phyloP scores from a whole-genome alignment of 116 monocot genomes.

The Zostera marina region DNA sequence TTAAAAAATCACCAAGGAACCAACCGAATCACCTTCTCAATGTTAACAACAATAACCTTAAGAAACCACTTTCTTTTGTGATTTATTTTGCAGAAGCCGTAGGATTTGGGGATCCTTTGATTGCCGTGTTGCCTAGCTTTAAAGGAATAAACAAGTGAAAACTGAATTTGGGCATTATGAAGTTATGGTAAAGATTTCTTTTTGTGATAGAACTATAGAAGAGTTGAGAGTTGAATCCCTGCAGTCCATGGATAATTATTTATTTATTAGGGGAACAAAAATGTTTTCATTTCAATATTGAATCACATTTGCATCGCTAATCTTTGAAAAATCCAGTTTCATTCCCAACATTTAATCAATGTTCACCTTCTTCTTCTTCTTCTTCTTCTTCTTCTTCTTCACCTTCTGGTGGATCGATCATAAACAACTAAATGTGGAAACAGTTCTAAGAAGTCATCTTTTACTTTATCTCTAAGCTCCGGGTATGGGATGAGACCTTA shows the following conservation, averaged over 20 bases:
- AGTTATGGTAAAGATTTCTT: no score
- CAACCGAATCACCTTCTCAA: no score
- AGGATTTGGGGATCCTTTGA: constrained; percentile 75
- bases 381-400: constrained; percentile 11
- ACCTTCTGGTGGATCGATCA: constrained; percentile 80
- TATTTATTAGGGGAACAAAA: no score
- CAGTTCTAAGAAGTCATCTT: constrained; percentile 64
- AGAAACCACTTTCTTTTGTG: neutral
- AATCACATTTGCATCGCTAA: no score
- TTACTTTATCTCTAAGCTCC: constrained; percentile 67
- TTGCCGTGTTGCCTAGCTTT: constrained; percentile 69
- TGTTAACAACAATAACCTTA: no score
- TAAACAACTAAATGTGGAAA: constrained; percentile 72
- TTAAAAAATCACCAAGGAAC: no score
- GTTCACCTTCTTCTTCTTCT: neutral
- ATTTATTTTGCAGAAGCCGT: constrained; percentile 54
- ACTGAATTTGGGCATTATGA: no score
- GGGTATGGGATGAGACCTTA: constrained; percentile 70
- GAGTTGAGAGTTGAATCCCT: no score
- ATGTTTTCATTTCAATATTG: no score
- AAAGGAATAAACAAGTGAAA: constrained; percentile 35
- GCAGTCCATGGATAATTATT: no score
- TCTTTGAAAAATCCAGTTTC: no score
- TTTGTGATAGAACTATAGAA: no score
- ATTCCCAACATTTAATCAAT: neutral